Conservation (phyloP, 2,329 filamentous ascomycete species). For the Colletotrichum truncatum region DNA sequence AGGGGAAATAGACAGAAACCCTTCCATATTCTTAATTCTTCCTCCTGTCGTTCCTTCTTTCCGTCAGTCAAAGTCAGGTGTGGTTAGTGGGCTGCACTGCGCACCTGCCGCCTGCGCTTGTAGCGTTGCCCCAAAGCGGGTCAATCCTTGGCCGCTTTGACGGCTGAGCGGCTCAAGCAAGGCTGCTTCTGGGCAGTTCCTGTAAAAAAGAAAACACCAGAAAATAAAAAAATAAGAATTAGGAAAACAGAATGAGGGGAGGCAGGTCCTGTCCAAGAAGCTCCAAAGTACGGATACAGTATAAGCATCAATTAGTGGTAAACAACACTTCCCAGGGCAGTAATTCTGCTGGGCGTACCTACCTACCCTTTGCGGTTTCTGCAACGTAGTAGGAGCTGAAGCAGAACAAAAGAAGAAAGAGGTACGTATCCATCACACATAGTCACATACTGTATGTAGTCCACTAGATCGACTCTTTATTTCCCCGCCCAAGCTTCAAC, state of each 20-base stretch:
- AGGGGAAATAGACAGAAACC: neutral
- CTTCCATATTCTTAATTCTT: neutral
- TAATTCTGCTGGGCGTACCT: no score
- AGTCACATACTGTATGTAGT: no score
- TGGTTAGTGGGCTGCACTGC: conserved; percentile 3
- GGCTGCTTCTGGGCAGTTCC: neutral
- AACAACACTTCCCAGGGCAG: no score
- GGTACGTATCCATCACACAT: no score
- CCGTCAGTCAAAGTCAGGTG: neutral
- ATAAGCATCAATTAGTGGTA: no score
- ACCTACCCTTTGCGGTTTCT: neutral
- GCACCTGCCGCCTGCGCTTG: neutral
- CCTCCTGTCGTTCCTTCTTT: neutral
- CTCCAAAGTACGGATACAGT: no score
- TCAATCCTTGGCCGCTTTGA: neutral
- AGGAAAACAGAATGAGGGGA: no score
- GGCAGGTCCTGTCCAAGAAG: no score
- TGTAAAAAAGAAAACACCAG: neutral
- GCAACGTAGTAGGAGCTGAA: no score
- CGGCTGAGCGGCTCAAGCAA: neutral
- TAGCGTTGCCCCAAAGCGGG: conserved; percentile 5
- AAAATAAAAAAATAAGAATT: no score
- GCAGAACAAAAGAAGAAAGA: no score
- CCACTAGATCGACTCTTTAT: neutral
- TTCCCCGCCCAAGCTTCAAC: neutral